Percentiles rank a stretch among this genome's conserved stretches.
phyloP scores from a whole-genome alignment of 257 asterid species.

The Petunia axillaris region DNA sequence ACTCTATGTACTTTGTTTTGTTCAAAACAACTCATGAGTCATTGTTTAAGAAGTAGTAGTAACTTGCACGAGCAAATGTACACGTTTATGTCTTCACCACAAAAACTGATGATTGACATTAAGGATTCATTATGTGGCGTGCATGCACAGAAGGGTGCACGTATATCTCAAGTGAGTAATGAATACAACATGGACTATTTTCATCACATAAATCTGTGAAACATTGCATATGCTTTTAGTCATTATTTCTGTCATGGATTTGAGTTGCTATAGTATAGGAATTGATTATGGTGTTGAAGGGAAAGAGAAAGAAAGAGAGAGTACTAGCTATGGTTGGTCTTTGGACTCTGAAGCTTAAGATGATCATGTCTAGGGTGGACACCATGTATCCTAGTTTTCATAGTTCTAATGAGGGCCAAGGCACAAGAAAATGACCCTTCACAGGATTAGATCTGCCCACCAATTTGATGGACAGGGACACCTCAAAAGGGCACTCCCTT shows the following conservation, averaged over 20 bases:
- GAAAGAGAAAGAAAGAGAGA: neutral
- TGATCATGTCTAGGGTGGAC: slow-evolving; percentile 21
- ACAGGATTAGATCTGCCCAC: slow-evolving; percentile 40
- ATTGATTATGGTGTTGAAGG: slow-evolving; percentile 18
- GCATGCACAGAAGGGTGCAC: too few species aligned
- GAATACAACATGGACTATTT: neutral
- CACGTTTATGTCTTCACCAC: too few species aligned
- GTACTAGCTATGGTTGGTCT: slow-evolving; percentile 7
- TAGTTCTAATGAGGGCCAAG: slow-evolving; percentile 14
- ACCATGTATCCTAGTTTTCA: neutral
- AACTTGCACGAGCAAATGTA: too few species aligned
- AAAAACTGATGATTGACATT: too few species aligned
- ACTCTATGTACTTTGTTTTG: too few species aligned
- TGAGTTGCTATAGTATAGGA: neutral
- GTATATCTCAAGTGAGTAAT: neutral
- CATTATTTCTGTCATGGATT: slow-evolving; percentile 3
- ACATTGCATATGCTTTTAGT: slow-evolving; percentile 19
- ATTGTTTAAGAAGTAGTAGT: too few species aligned
- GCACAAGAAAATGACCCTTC: slow-evolving; percentile 61
- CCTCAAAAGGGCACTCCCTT: slow-evolving; percentile 43
- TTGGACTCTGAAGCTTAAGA: slow-evolving; percentile 1
- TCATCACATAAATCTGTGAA: neutral
- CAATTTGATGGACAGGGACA: slow-evolving; percentile 44
- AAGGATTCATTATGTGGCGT: too few species aligned
- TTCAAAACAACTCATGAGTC: too few species aligned